These are phyloP conservation scores for Ceratobasidium sp. DNA, from an alignment of 1,284 basidiomycete species.

Conservation along the genomic window DNA sequence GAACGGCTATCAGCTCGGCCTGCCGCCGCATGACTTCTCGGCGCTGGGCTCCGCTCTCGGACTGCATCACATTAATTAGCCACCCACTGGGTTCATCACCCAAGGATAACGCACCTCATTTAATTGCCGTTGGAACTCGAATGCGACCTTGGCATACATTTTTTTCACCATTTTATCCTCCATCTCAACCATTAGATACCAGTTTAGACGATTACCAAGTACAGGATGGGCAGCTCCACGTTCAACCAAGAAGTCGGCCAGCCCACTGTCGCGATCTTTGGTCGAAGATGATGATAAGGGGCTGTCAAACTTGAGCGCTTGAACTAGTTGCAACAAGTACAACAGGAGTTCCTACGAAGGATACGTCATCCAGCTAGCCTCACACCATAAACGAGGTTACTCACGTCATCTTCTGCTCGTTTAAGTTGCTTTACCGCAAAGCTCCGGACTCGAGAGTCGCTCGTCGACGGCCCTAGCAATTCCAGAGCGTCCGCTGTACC, in stretches of 20 bases:
- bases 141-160: constrained; percentile 90
- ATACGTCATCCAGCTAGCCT: neutral
- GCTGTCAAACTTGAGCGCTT: constrained; percentile 94
- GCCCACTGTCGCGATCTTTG: constrained; percentile 64
- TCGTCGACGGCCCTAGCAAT: constrained; percentile 86
- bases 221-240: constrained; percentile 82
- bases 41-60: constrained; percentile 74
- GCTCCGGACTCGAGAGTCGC: constrained; percentile 87
- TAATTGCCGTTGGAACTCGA: constrained; percentile 84
- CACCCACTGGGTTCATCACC: constrained; percentile 11
- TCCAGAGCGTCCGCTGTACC: constrained; percentile 97
- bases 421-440: constrained; percentile 92
- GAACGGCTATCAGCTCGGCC: constrained; percentile 80
- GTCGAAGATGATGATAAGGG: constrained; percentile 74
- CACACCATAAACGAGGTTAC: constrained; percentile 44
- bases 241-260: constrained; percentile 88
- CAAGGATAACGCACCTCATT: constrained; percentile 65
- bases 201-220: constrained; percentile 90
- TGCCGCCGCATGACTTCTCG: constrained; percentile 83
- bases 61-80: constrained; percentile 53
- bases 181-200: constrained; percentile 97
- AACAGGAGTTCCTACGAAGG: constrained; percentile 79
- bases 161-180: constrained; percentile 80
- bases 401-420: constrained; percentile 91
- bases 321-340: constrained; percentile 94